Conservation (phyloP, 805 yeast genomes). For the Kluyveromyces siamensis region DNA sequence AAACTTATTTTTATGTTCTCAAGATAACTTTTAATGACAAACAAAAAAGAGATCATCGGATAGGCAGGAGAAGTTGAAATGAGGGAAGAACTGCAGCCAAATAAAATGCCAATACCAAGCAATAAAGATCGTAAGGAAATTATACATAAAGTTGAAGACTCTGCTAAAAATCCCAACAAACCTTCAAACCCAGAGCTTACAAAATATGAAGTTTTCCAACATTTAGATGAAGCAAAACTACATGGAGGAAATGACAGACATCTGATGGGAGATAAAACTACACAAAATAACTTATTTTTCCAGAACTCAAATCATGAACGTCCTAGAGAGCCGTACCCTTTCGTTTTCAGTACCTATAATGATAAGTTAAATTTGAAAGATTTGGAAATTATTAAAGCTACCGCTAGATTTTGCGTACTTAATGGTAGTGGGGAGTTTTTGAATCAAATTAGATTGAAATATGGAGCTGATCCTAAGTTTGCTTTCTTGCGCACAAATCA, state of each 20-base stretch:
- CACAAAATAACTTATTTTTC: not conserved
- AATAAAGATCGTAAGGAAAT: not conserved
- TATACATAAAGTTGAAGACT: not conserved
- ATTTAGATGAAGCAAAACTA: not conserved
- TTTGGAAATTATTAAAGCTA: constrained; percentile 55
- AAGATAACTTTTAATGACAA: not conserved
- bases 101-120: not conserved
- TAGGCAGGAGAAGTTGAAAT: not conserved
- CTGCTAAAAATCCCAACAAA: not conserved
- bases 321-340: constrained; percentile 19
- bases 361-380: constrained; percentile 47
- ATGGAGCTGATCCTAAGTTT: constrained; percentile 44
- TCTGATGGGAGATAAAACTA: not conserved
- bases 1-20: not conserved
- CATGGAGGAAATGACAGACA: too few species aligned
- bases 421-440: constrained; percentile 44
- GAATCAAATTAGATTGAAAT: constrained; percentile 30
- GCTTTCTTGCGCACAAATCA: constrained; percentile 57
- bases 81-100: not conserved
- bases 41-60: not conserved
- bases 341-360: constrained; percentile 23
- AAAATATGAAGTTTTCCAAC: not conserved
- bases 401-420: constrained; percentile 60
- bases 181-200: not conserved
- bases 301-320: not conserved